Conservation (phyloP, 805 yeast species). For the Huiozyma sinensis region DNA sequence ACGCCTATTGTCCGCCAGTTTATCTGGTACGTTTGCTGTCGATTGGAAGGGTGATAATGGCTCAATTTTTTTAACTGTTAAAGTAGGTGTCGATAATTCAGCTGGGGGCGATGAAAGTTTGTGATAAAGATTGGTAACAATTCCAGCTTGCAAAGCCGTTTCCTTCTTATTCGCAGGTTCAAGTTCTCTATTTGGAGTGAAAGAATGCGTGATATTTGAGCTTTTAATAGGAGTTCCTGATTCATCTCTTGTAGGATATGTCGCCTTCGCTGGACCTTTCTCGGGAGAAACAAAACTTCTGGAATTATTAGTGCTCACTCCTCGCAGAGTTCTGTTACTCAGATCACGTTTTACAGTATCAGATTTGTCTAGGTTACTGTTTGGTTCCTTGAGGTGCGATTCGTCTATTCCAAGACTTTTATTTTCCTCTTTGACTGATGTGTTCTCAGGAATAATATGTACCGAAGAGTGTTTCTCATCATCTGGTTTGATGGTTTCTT, state of each 20-base stretch:
- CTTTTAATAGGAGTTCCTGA: not conserved
- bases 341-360: not conserved
- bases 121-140: too few species aligned
- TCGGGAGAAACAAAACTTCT: too few species aligned
- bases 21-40: not conserved
- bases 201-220: not conserved
- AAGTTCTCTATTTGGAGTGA: not conserved
- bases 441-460: not conserved
- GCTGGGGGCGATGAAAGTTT: slow-evolving; percentile 1
- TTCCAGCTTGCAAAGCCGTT: not conserved
- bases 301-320: too few species aligned
- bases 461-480: not conserved
- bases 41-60: not conserved
- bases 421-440: not conserved
- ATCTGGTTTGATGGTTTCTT: not conserved
- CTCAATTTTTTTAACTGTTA: not conserved
- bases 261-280: too few species aligned
- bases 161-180: not conserved
- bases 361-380: not conserved
- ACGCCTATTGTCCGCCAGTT: not conserved
- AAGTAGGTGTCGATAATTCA: slow-evolving; percentile 4
- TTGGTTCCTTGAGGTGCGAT: not conserved
- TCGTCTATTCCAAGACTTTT: not conserved
- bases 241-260: too few species aligned
- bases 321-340: not conserved